These are phyloP conservation scores for Colletotrichum chrysophilum DNA, from an alignment of 2,329 filamentous ascomycete genomes.

Conservation along the genomic window DNA sequence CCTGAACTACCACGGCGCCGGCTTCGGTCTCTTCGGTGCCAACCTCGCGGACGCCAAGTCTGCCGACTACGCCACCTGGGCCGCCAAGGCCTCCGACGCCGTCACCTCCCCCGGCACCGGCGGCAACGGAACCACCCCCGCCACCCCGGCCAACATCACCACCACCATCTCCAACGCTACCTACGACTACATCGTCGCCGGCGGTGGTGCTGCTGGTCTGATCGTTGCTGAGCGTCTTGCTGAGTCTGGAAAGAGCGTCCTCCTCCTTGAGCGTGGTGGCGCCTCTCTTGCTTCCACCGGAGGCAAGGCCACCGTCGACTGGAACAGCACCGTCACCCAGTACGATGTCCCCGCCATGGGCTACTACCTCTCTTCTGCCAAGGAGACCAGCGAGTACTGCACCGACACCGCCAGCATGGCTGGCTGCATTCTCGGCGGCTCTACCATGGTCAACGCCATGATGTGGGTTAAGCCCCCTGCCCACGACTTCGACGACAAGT, in stretches of 20 bases:
- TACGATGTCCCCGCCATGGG: constrained; percentile 27
- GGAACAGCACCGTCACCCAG: constrained; percentile 29
- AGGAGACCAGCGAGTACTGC: constrained; percentile 26
- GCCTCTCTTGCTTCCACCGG: constrained; percentile 19
- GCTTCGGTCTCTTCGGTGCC: constrained; percentile 26
- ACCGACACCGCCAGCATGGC: constrained; percentile 30
- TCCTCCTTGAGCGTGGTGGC: constrained; percentile 21
- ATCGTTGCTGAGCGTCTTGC: constrained; percentile 19
- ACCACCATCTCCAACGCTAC: constrained; percentile 19
- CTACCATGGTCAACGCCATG: constrained; percentile 31
- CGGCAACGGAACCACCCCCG: constrained; percentile 10
- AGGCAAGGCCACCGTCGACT: constrained; percentile 25
- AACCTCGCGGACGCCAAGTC: constrained; percentile 23
- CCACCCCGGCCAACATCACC: constrained; percentile 10
- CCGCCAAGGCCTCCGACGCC: constrained; percentile 28
- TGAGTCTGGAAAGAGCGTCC: constrained; percentile 24
- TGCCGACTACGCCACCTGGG: constrained; percentile 24
- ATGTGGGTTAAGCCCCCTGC: constrained; percentile 28
- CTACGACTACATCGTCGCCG: constrained; percentile 24
- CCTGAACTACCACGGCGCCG: constrained; percentile 24
- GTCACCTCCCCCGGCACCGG: constrained; percentile 8
- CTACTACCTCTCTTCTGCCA: constrained; percentile 13
- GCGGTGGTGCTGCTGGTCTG: constrained; percentile 21
- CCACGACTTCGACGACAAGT: constrained; percentile 22
- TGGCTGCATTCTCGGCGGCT: constrained; percentile 37